Evolutionary conservation across 1,284 basidiomycete genomes (phyloP), one percentile per base, ranked within the genome.

Genomic region (Tilletia setariae): DNA sequence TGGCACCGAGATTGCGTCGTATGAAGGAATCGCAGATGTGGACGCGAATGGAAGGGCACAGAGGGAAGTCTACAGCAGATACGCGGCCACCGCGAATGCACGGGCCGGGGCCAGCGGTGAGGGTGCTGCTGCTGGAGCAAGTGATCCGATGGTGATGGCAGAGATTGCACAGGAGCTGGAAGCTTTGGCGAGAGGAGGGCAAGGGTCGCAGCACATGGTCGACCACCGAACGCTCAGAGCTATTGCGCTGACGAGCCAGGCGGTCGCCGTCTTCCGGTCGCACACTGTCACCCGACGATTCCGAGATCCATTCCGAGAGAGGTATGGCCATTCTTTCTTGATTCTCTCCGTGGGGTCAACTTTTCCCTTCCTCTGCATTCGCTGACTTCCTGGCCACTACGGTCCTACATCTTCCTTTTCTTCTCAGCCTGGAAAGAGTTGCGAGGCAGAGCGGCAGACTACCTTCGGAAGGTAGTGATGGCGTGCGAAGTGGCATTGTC

Each of bases 241-340:
- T 0, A 79, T 82, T 30, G 80, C 78, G 15, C 74, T 76, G 49
- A 82, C 80, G 2, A 75, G 72, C 7, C 76, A 79, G 43, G 79
- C 78, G n/a, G 71, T 77, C 30, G 72, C 78, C 28, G 67, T 75
- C 1, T 75, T 76, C 56, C 78, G 79, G 9, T 70, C 69, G 44
- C 80, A 82, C 66, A 72, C 77, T 3, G 78, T 80, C 15, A 80
- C 79, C 1, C 70, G 80, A 19, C 68, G 80, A 3, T 82, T 77
- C 66, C 68, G 73, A n/a, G 80, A 82, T 64, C 80, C 80, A 23
- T 74, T 80, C 73, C 72, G 78, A 9, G 73, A 76, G 63, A 69
- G 71, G 16, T 59, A 30, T 28, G 53, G 25, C 8, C 9, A 59
- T 59, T 23, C 53, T 51, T 21, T 51, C 23, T n/a, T n/a, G n/a